These are phyloP conservation scores for Fusarium sp. DNA, from an alignment of 2,329 filamentous ascomycete genomes.

Conservation along the genomic window DNA sequence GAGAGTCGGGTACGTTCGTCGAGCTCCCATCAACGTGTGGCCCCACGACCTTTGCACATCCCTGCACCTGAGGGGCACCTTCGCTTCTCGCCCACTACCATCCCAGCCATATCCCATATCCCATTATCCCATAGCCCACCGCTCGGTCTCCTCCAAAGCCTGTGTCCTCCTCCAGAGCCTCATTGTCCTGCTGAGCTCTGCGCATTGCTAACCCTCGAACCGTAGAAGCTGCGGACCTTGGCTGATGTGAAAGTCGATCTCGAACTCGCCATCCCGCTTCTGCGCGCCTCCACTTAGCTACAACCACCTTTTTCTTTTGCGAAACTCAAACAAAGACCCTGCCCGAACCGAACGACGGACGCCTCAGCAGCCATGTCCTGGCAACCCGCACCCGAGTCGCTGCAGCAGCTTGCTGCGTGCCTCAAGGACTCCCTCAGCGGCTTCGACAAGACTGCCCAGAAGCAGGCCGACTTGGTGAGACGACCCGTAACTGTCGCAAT, in stretches of 20 bases:
- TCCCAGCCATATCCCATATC: slow-evolving; percentile 32
- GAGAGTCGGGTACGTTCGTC: slow-evolving; percentile 30
- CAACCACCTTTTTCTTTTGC: slow-evolving; percentile 23
- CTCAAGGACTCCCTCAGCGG: slow-evolving; percentile 93
- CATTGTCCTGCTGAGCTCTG: slow-evolving; percentile 28
- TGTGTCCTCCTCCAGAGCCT: slow-evolving; percentile 19
- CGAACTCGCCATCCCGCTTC: slow-evolving; percentile 24
- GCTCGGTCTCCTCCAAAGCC: slow-evolving; percentile 31
- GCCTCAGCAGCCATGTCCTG: slow-evolving; percentile 77
- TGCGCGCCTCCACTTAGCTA: slow-evolving; percentile 29
- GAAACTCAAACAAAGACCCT: slow-evolving; percentile 24
- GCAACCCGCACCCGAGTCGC: slow-evolving; percentile 88
- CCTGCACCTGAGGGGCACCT: slow-evolving; percentile 46
- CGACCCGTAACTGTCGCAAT: slow-evolving; percentile 16
- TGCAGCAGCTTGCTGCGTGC: slow-evolving; percentile 89
- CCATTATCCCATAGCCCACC: slow-evolving; percentile 40
- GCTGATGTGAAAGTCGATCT: slow-evolving; percentile 43
- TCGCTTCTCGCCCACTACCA: slow-evolving; percentile 43
- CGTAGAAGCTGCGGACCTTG: slow-evolving; percentile 42
- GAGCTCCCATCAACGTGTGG: slow-evolving; percentile 38
- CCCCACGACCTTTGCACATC: slow-evolving; percentile 42
- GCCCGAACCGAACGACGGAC: slow-evolving; percentile 33
- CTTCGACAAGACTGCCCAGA: slow-evolving; percentile 82
- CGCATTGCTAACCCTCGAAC: slow-evolving; percentile 38
- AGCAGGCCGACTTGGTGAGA: slow-evolving; percentile 88